Conservation (phyloP, 148 eudicot species). For the Salicornia ramosissima region DNA sequence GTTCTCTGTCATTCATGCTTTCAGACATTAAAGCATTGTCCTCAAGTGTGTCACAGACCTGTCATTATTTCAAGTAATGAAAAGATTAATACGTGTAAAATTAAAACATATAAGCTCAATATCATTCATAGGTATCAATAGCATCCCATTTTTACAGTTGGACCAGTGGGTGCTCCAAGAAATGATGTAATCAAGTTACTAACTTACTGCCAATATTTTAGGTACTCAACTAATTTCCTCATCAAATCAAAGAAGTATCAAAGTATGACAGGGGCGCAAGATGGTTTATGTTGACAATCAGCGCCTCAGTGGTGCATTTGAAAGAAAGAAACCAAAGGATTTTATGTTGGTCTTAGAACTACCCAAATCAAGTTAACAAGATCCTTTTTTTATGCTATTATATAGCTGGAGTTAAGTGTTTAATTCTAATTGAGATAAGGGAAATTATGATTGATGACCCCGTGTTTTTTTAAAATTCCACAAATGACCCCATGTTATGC, state of each 20-base stretch:
- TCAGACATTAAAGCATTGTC: slow-evolving; percentile 64
- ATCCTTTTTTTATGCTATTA: not conserved
- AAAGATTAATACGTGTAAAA: not conserved
- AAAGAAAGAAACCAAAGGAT: not conserved
- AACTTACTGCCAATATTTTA: not conserved
- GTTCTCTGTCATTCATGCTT: slow-evolving; percentile 50
- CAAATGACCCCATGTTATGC: no score
- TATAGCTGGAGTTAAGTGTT: not conserved
- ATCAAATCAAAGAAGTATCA: not conserved
- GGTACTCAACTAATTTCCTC: not conserved
- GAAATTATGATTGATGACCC: no score
- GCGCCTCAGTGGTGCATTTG: no score
- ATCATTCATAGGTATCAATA: no score
- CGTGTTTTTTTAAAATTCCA: no score
- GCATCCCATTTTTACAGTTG: not conserved
- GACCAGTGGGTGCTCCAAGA: not conserved
- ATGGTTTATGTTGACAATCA: not conserved
- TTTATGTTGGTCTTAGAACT: not conserved
- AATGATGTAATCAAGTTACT: not conserved
- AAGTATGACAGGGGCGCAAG: not conserved
- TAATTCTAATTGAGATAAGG: not conserved
- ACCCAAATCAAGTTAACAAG: not conserved
- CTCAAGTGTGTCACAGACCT: slow-evolving; percentile 92
- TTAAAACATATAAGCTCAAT: no score
- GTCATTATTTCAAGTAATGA: slow-evolving; percentile 12